Evolutionary conservation across 176 grass and related monocot species (phyloP), one percentile per base, ranked within the genome.

Genomic region (Musa itinerans): DNA sequence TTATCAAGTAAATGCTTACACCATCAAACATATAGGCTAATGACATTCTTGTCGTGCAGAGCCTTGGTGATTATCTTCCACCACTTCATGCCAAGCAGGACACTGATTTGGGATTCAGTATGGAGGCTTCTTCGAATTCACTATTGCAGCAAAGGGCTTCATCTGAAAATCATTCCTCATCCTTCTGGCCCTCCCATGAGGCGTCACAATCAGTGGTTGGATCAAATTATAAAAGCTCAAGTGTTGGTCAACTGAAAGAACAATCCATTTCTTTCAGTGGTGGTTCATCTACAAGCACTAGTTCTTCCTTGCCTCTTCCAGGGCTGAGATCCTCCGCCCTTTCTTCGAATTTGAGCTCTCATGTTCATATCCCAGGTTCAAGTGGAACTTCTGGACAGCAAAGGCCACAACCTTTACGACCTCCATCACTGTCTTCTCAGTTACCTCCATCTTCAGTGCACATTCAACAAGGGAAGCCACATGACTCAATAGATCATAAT

Each of bases 391-490:
- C 79, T 69, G 82, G 78, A n/a, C 86, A 83, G 66, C 82, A 87
- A 78, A 92, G 90, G 63, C 68, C 85, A 56, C 85, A 67, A 84
- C 87, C 89, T 55, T 91, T 85, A 76, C 84, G 82, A 78, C 43
- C 85, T 86, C 76, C 89, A 50, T 73, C 81, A 15, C 81, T 82
- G 67, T 85, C 79, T 71, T 51, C 63, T 58, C 79, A 84, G 77
- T 68, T 78, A 76, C 54, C 84, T 66, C 81, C 85, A 71, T 78
- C 85, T 76, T 43, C 71, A 73, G 59, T 58, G 12, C 68, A 74
- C 25, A 67, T 88, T 79, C 81, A 54, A 71, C 72, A 57, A 19
- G 84, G 86, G 63, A 71, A 74, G 74, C 86, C 87, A 68, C 85
- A 87, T 64, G 81, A 75, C 52, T 80, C 81, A 51, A 52, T 62